Evolutionary conservation across 768 basidiomycete species (phyloP).

Genomic region (Boletus subcaerulescens): DNA sequence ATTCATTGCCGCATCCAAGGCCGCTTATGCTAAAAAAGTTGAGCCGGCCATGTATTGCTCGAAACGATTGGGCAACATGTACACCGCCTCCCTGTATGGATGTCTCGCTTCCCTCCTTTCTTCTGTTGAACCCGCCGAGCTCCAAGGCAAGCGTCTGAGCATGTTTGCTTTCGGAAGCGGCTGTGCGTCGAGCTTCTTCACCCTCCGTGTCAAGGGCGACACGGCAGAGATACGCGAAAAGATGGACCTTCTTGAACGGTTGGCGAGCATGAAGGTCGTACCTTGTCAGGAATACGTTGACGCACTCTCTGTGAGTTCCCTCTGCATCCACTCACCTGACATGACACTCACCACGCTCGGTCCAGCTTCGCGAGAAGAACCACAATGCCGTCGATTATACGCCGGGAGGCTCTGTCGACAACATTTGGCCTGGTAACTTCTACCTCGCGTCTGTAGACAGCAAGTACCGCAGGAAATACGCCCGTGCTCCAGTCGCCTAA

Average conservation of each 20-base stretch:
- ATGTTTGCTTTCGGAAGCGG: slow-evolving; percentile 98
- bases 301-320: slow-evolving; percentile 59
- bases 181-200: slow-evolving; percentile 93
- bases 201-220: slow-evolving; percentile 82
- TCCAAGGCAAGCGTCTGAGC: slow-evolving; percentile 81
- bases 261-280: slow-evolving; percentile 86
- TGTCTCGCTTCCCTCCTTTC: slow-evolving; percentile 87
- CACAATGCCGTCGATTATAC: slow-evolving; percentile 86
- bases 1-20: slow-evolving; percentile 78
- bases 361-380: slow-evolving; percentile 91
- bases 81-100: slow-evolving; percentile 94
- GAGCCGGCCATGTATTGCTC: slow-evolving; percentile 85
- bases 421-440: slow-evolving; percentile 93
- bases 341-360: not conserved
- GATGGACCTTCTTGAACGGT: slow-evolving; percentile 74
- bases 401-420: slow-evolving; percentile 82
- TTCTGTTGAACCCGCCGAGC: slow-evolving; percentile 62
- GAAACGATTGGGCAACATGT: slow-evolving; percentile 94
- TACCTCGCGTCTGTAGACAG: slow-evolving; percentile 89
- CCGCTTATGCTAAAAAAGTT: slow-evolving; percentile 70
- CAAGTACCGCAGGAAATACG: slow-evolving; percentile 91
- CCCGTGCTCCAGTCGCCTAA: slow-evolving; percentile 37
- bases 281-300: slow-evolving; percentile 91
- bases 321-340: not conserved
- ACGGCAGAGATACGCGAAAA: slow-evolving; percentile 77